phyloP scores from a whole-genome alignment of 805 yeast species.

The Wickerhamiella alocasiicola region DNA sequence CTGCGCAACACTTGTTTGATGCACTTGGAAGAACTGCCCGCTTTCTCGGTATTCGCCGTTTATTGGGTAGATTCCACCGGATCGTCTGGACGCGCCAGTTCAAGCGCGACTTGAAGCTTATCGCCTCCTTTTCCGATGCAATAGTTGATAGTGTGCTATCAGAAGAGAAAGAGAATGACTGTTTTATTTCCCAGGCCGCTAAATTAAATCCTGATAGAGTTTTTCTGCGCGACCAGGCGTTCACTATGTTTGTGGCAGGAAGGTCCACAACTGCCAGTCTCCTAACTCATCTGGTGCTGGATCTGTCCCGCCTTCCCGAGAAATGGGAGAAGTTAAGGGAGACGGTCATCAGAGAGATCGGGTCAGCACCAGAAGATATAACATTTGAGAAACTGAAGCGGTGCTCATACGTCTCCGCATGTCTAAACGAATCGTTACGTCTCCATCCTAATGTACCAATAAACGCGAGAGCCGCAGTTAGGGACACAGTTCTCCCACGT shows the following conservation, averaged over 20 bases:
- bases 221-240: constrained; percentile 33
- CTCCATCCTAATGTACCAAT: constrained; percentile 36
- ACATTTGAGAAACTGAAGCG: constrained; percentile 33
- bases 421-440: constrained; percentile 33
- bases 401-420: constrained; percentile 32
- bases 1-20: constrained; percentile 12
- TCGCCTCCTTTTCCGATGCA: constrained; percentile 29
- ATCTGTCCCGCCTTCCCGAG: constrained; percentile 28
- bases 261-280: constrained; percentile 37
- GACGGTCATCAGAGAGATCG: constrained; percentile 6
- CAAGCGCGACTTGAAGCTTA: constrained; percentile 23
- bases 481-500: constrained; percentile 33
- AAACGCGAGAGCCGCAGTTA: constrained; percentile 31
- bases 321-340: constrained; percentile 22
- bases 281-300: constrained; percentile 31
- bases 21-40: constrained; percentile 16
- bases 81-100: constrained; percentile 23
- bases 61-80: constrained; percentile 14
- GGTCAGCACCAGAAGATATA: constrained; percentile 7
- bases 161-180: constrained; percentile 24
- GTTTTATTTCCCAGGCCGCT: constrained; percentile 21
- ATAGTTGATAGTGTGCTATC: constrained; percentile 26
- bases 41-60: constrained; percentile 17
- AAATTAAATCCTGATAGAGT: constrained; percentile 23
- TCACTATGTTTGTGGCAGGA: constrained; percentile 35